phyloP scores from a whole-genome alignment of 805 yeast species.

The Kodamaea hsintzibuensis region DNA sequence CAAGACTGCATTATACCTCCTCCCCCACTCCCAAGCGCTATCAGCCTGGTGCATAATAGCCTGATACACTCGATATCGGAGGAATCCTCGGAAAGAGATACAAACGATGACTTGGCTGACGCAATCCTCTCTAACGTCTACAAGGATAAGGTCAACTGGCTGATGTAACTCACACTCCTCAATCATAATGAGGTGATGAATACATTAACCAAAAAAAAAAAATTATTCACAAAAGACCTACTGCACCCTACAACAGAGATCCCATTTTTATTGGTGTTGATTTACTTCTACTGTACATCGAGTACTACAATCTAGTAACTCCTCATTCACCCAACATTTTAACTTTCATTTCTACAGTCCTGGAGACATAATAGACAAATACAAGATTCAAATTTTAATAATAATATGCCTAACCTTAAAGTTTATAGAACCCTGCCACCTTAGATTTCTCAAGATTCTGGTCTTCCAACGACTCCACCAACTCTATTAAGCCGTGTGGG shows the following conservation, averaged over 20 bases:
- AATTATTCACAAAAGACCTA: too few relatives aligned
- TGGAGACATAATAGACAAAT: background rate
- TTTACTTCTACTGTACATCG: background rate
- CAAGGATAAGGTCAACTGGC: background rate
- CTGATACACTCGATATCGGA: conserved; percentile 2
- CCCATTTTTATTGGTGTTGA: too few relatives aligned
- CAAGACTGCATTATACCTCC: conserved; percentile 8
- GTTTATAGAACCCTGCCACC: background rate
- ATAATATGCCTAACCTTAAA: background rate
- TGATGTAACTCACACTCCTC: background rate
- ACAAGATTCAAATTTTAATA: background rate
- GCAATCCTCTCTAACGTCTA: background rate
- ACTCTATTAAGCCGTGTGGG: conserved; percentile 36
- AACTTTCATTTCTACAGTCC: conserved; percentile 2
- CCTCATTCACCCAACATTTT: background rate
- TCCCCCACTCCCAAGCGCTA: background rate
- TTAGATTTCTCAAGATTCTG: conserved; percentile 22
- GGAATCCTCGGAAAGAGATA: background rate
- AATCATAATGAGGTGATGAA: too few relatives aligned
- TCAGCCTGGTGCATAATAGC: background rate
- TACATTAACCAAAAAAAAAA: too few relatives aligned
- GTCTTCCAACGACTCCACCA: conserved; percentile 20
- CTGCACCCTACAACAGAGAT: too few relatives aligned
- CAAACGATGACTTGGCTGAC: background rate
- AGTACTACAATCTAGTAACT: background rate